phyloP scores from a whole-genome alignment of 768 basidiomycete species.

The Macrocybe gigantea region DNA sequence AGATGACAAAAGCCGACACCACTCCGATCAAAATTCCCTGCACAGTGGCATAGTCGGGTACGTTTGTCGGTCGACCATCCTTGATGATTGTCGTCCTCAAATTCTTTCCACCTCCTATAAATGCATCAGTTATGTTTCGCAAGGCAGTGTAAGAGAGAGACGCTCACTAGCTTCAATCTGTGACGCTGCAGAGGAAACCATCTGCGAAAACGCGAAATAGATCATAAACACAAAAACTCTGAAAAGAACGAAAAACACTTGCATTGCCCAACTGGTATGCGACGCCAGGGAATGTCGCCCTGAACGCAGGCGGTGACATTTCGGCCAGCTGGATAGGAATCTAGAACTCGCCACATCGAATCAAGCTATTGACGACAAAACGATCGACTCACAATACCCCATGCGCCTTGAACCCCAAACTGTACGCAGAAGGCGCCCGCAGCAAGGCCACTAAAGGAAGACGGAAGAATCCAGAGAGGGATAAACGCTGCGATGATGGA shows the following conservation, averaged over 20 bases:
- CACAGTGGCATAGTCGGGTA: constrained; percentile 62
- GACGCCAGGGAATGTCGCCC: constrained; percentile 83
- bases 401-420: constrained; percentile 86
- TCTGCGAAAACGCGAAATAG: constrained; percentile 20
- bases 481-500: constrained; percentile 37
- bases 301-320: constrained; percentile 83
- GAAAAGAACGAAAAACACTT: constrained; percentile 16
- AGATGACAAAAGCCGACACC: constrained; percentile 70
- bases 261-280: constrained; percentile 81
- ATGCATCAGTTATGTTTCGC: constrained; percentile 13
- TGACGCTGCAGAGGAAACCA: constrained; percentile 66
- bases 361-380: constrained; percentile 25
- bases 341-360: constrained; percentile 36
- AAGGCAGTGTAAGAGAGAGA: not conserved
- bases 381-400: constrained; percentile 68
- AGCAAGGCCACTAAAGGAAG: constrained; percentile 57
- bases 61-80: constrained; percentile 32
- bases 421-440: constrained; percentile 88
- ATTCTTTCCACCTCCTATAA: constrained; percentile 55
- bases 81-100: constrained; percentile 43
- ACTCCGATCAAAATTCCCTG: constrained; percentile 87
- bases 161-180: constrained; percentile 72
- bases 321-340: constrained; percentile 78
- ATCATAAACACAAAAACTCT: not conserved
- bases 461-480: constrained; percentile 82